Evolutionary conservation across 202 grass and related monocot genomes (phyloP), one percentile per base, ranked within the genome.

Genomic region (Zoysia matrella): DNA sequence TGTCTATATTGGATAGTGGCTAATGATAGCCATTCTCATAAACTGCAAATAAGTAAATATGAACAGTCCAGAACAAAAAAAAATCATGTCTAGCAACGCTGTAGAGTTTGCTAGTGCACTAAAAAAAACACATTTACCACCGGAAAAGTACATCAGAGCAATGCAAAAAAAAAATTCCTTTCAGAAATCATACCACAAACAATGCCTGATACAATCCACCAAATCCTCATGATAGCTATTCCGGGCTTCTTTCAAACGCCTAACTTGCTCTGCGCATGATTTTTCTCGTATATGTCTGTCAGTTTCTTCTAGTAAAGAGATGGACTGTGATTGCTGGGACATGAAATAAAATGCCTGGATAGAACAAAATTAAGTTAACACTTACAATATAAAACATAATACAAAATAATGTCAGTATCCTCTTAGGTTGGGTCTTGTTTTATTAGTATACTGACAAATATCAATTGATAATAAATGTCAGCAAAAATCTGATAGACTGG

Each of bases 241-340:
- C 7, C 93, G 83, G 46, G 90, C 93, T 87, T 96, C 93, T 82
- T 96, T 96, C 69, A 96, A 84, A 63, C 83, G 90, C 73, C 91
- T 91, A 69, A 96, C 86, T 87, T 96, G 88, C 45, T 96, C 93
- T 65, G 79, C 18, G 43, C 88, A 96, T 40, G 90, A 92, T 50
- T 90, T 92, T 81, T 96, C 93, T 85, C 90, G 90, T 66, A 96
- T 96, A 71, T 91, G 93, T 60, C 81, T 92, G 49, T 96, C 93
- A 49, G 88, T 96, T 61, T 96, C 93, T 85, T 96, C 93, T 82
- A 96, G 84, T 80, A 96, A 81, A 80, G 88, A 93, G 76, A 93
- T 84, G 52, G 86, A 92, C 60, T 96, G 90, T 3, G 86, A 84
- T 71, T 96, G 93, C 80, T 89, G 90, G 7, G 93, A 93, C 86